Percentiles rank a stretch among this genome's conserved stretches.
phyloP scores from a whole-genome alignment of 164 flowering plant genomes.

The Vitis rupestris region DNA sequence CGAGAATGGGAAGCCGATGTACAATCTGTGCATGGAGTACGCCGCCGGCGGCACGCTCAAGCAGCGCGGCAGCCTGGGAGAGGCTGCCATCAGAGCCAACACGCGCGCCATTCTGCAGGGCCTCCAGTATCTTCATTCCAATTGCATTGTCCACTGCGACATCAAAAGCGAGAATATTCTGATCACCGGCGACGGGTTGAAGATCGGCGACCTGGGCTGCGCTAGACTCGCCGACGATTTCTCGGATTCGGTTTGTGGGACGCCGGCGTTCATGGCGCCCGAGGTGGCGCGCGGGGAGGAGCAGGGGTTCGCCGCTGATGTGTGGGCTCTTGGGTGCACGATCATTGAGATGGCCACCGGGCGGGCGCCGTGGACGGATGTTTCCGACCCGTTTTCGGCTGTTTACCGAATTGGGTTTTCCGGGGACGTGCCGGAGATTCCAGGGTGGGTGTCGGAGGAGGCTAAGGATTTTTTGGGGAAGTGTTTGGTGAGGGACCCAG shows the following conservation, averaged over 20 bases:
- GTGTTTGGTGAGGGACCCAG: slow-evolving; percentile 58
- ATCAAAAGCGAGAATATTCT: slow-evolving; percentile 64
- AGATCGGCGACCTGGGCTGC: slow-evolving; percentile 75
- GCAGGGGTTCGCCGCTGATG: slow-evolving; percentile 65
- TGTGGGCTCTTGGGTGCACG: slow-evolving; percentile 90
- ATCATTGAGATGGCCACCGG: slow-evolving; percentile 83
- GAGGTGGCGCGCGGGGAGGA: slow-evolving; percentile 77
- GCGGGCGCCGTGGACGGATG: slow-evolving; percentile 50
- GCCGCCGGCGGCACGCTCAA: slow-evolving; percentile 51
- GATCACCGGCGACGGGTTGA: slow-evolving; percentile 44
- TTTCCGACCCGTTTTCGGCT: slow-evolving; percentile 41
- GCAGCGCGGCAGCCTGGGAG: slow-evolving; percentile 41
- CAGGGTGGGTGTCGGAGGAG: slow-evolving; percentile 41
- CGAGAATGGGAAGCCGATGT: slow-evolving; percentile 38
- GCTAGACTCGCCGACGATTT: slow-evolving; percentile 34
- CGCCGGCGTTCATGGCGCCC: slow-evolving; percentile 84
- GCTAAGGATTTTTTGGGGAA: slow-evolving; percentile 65
- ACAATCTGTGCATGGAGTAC: slow-evolving; percentile 69
- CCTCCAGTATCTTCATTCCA: slow-evolving; percentile 51
- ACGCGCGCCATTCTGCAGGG: slow-evolving; percentile 44
- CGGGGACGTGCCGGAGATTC: slow-evolving; percentile 51
- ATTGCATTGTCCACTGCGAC: slow-evolving; percentile 72
- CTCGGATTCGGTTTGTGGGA: slow-evolving; percentile 27
- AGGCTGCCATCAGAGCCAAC: slow-evolving; percentile 26
- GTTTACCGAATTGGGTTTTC: slow-evolving; percentile 55